Percentiles rank a stretch among this genome's conserved stretches.
These are phyloP conservation scores for Cynara cardunculus DNA, from an alignment of 129 eudicot species.

Conservation along the genomic window DNA sequence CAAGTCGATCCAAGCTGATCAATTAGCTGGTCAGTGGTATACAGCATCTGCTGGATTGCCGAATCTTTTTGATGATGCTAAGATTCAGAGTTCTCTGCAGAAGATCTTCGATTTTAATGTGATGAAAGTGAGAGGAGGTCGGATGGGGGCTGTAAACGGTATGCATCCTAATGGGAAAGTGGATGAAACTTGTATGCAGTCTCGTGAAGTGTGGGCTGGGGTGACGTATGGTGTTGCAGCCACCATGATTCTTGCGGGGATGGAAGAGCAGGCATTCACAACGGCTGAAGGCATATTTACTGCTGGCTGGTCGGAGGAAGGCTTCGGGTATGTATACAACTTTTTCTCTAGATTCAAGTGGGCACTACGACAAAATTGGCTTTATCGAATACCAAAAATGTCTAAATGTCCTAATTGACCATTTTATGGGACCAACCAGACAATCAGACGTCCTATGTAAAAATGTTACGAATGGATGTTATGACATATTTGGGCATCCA, in stretches of 20 bases:
- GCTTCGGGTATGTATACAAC: slow-evolving; percentile 63
- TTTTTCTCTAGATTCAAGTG: neutral
- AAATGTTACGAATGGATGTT: neutral
- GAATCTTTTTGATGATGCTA: slow-evolving; percentile 66
- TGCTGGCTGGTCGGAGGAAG: slow-evolving; percentile 98
- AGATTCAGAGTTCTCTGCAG: slow-evolving; percentile 62
- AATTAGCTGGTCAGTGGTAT: slow-evolving; percentile 98
- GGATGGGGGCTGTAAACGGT: slow-evolving; percentile 98
- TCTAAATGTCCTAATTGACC: neutral
- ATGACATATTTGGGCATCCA: neutral
- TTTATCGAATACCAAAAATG: neutral
- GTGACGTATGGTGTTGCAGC: slow-evolving; percentile 94
- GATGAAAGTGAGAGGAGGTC: slow-evolving; percentile 84
- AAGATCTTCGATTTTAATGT: slow-evolving; percentile 87
- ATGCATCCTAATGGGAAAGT: slow-evolving; percentile 94
- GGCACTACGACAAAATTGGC: neutral
- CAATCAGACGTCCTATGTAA: neutral
- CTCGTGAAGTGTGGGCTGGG: slow-evolving; percentile 95
- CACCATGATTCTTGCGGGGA: slow-evolving; percentile 90
- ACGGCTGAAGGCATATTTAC: slow-evolving; percentile 91
- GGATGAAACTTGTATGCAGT: slow-evolving; percentile 96
- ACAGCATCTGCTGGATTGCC: slow-evolving; percentile 84
- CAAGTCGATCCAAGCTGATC: slow-evolving; percentile 91
- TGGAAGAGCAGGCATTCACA: slow-evolving; percentile 77
- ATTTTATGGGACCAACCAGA: neutral